Conservation (phyloP, 2,329 filamentous ascomycete species). For the Cladophialophora carrionii region DNA sequence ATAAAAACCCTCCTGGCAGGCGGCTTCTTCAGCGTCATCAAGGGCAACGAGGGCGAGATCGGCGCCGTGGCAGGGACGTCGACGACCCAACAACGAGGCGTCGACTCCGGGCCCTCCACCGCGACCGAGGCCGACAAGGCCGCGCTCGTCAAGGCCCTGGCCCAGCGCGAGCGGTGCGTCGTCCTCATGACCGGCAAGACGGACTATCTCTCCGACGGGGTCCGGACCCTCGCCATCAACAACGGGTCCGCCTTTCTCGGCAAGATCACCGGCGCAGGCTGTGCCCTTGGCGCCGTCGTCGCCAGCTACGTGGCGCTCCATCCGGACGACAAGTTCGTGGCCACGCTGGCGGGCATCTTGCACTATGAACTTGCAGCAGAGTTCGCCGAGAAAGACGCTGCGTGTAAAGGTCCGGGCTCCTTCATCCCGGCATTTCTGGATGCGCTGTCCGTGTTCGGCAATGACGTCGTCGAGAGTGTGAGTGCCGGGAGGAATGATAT, state of each 20-base stretch:
- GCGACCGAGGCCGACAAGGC: conserved; percentile 61
- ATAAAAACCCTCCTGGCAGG: conserved; percentile 70
- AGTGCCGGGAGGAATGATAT: conserved; percentile 37
- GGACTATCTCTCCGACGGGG: conserved; percentile 78
- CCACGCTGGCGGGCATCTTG: conserved; percentile 71
- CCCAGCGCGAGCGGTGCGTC: conserved; percentile 68
- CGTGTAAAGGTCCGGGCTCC: conserved; percentile 78
- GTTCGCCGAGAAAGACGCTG: conserved; percentile 58
- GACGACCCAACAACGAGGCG: conserved; percentile 72
- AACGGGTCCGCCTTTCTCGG: conserved; percentile 71
- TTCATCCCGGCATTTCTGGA: conserved; percentile 88
- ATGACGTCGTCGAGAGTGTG: conserved; percentile 47
- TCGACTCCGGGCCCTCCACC: conserved; percentile 71
- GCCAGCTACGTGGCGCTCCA: conserved; percentile 73
- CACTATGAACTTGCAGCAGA: conserved; percentile 80
- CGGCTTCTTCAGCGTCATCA: conserved; percentile 85
- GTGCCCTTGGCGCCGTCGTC: conserved; percentile 79
- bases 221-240: conserved; percentile 65
- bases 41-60: conserved; percentile 92
- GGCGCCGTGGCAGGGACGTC: conserved; percentile 66
- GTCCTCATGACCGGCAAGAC: conserved; percentile 79
- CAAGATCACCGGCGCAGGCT: conserved; percentile 68
- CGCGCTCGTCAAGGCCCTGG: conserved; percentile 66
- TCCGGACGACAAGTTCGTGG: conserved; percentile 67
- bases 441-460: conserved; percentile 58